Conservation (phyloP, 495 filamentous ascomycete species). For the Parachaetomium inaequale region DNA sequence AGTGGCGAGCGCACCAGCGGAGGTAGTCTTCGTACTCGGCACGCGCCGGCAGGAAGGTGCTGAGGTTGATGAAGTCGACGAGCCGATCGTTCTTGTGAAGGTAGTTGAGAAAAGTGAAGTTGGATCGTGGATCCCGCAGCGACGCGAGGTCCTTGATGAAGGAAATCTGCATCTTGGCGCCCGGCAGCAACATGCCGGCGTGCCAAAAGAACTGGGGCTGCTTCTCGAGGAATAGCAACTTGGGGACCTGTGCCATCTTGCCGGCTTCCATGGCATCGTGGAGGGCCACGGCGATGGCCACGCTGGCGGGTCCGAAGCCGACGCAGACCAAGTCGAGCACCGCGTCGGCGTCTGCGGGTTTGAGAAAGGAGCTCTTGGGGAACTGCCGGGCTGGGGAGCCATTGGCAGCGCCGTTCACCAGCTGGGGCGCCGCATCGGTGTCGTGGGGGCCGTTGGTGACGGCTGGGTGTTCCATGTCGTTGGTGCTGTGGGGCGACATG, state of each 20-base stretch:
- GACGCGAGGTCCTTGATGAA: conserved; percentile 97
- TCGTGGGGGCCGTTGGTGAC: conserved; percentile 10
- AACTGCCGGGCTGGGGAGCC: conserved; percentile 1
- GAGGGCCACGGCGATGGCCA: conserved; percentile 87
- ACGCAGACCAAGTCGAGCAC: conserved; percentile 83
- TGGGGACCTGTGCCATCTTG: conserved; percentile 48
- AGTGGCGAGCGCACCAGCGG: conserved; percentile 81
- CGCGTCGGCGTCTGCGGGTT: conserved; percentile 40
- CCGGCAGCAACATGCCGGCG: conserved; percentile 88
- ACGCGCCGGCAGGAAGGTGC: conserved; percentile 81
- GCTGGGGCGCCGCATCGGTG: conserved; percentile 5
- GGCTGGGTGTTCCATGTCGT: conserved; percentile 20
- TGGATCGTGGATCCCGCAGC: conserved; percentile 76
- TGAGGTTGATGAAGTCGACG: conserved; percentile 83
- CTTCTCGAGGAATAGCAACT: conserved; percentile 79
- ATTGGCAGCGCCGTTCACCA: conserved; percentile 20
- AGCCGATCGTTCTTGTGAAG: conserved; percentile 73
- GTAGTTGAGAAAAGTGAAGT: conserved; percentile 96
- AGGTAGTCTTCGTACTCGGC: conserved; percentile 95
- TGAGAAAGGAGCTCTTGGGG: conserved; percentile 25
- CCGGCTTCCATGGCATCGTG: conserved; percentile 60
- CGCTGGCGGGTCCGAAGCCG: conserved; percentile 88
- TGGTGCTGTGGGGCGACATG: conserved; percentile 32
- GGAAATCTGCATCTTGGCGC: conserved; percentile 94
- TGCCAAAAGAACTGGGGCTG: conserved; percentile 88